These are phyloP conservation scores for Fusarium hainanense DNA, from an alignment of 2,329 filamentous ascomycete species.

Conservation along the genomic window DNA sequence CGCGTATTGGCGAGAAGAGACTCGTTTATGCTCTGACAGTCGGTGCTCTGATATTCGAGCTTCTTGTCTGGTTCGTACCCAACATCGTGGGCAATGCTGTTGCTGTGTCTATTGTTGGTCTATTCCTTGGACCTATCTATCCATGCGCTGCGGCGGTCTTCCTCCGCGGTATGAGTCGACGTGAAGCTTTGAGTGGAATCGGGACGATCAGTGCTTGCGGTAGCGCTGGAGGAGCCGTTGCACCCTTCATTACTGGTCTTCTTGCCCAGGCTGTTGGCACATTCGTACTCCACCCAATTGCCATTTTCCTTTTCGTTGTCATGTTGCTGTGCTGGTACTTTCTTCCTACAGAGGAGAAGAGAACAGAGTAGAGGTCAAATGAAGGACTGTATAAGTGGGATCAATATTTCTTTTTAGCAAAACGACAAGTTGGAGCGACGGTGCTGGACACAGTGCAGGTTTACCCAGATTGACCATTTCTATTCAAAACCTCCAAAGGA, in stretches of 20 bases:
- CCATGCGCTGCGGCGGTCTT: conserved; percentile 77
- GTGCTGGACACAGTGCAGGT: not conserved
- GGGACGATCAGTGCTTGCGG: conserved; percentile 77
- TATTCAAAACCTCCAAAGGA: conserved; percentile 28
- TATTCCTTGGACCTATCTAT: conserved; percentile 83
- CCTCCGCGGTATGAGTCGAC: conserved; percentile 66
- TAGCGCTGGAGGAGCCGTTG: conserved; percentile 74
- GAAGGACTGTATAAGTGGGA: not conserved
- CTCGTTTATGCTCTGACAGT: conserved; percentile 73
- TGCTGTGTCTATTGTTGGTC: conserved; percentile 74
- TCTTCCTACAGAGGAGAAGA: conserved; percentile 68
- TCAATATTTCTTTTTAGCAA: not conserved
- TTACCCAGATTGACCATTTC: not conserved
- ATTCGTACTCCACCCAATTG: conserved; percentile 74
- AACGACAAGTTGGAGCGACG: not conserved
- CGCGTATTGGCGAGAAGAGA: conserved; percentile 74
- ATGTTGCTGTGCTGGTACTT: conserved; percentile 75
- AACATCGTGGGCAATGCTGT: conserved; percentile 78
- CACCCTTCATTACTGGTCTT: conserved; percentile 73
- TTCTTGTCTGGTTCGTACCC: conserved; percentile 83
- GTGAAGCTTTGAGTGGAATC: conserved; percentile 71
- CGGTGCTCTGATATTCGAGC: conserved; percentile 73
- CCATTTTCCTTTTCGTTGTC: conserved; percentile 70
- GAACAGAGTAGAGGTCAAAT: conserved; percentile 57
- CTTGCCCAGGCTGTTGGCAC: conserved; percentile 71